Evolutionary conservation across 192 early-diverging fungal genomes (phyloP).

Genomic region (Spinellus fusiger): DNA sequence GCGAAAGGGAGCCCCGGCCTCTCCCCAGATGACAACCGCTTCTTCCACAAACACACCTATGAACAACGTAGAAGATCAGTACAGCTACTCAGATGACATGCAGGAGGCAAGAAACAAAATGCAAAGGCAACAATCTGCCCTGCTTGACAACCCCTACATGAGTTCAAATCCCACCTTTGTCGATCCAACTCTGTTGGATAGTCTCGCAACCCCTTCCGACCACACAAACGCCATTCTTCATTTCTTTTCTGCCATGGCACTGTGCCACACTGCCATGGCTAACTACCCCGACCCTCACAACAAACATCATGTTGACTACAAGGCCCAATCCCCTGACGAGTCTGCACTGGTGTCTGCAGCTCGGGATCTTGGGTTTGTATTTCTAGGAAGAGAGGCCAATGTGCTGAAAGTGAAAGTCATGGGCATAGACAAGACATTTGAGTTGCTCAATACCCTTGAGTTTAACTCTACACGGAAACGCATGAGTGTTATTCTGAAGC

Average conservation of each 20-base stretch:
- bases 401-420: slow-evolving; percentile 65
- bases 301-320: slow-evolving; percentile 65
- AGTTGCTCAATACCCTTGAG: slow-evolving; percentile 70
- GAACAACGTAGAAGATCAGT: slow-evolving; percentile 30
- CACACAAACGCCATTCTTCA: slow-evolving; percentile 60
- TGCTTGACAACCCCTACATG: slow-evolving; percentile 60
- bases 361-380: slow-evolving; percentile 77
- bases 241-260: slow-evolving; percentile 79
- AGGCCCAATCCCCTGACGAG: slow-evolving; percentile 93
- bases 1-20: slow-evolving; percentile 5
- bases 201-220: slow-evolving; percentile 38
- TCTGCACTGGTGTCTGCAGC: slow-evolving; percentile 86
- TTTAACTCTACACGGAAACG: slow-evolving; percentile 94
- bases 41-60: slow-evolving; percentile 21
- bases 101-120: slow-evolving; percentile 41
- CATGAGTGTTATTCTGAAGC: slow-evolving; percentile 88
- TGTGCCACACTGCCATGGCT: slow-evolving; percentile 87
- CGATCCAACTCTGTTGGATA: slow-evolving; percentile 56
- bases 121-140: slow-evolving; percentile 45
- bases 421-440: slow-evolving; percentile 62
- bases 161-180: slow-evolving; percentile 68
- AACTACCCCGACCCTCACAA: slow-evolving; percentile 45
- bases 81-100: slow-evolving; percentile 32
- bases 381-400: slow-evolving; percentile 69
- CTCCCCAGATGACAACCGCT: slow-evolving; percentile 13